Evolutionary conservation across 371 early-diverging fungal species (phyloP).

Genomic region (Zychaea mexicana): DNA sequence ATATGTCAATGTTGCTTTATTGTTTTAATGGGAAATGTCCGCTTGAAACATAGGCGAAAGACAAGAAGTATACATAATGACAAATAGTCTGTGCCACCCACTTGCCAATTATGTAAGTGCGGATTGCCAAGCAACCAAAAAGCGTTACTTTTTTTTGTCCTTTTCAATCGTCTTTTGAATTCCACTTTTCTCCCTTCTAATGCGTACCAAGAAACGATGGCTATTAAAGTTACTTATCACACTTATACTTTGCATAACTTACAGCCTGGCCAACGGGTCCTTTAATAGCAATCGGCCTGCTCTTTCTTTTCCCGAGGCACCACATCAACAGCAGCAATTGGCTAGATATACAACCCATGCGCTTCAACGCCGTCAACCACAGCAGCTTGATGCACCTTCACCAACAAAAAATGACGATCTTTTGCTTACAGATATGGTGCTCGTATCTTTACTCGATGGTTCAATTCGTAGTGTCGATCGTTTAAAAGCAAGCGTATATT

Average conservation of each 20-base stretch:
- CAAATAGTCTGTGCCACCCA: too few species aligned
- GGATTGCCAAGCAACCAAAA: too few species aligned
- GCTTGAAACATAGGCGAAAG: too few species aligned
- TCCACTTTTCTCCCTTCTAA: neutral
- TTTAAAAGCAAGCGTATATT: constrained; percentile 31
- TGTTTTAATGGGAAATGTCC: too few species aligned
- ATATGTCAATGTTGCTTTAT: too few species aligned
- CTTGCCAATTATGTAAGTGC: too few species aligned
- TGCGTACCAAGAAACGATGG: neutral
- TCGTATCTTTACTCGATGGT: constrained; percentile 47
- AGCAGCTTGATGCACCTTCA: neutral
- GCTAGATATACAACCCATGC: constrained; percentile 4
- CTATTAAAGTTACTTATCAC: neutral
- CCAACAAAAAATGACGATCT: neutral
- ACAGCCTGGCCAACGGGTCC: neutral
- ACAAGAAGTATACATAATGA: too few species aligned
- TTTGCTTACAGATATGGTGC: constrained; percentile 31
- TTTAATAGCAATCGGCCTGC: neutral
- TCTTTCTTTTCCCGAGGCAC: neutral
- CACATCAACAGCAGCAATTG: neutral
- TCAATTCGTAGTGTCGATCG: constrained; percentile 49
- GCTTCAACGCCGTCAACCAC: constrained; percentile 2
- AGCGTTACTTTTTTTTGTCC: too few species aligned
- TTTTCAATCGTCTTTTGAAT: too few species aligned
- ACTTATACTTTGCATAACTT: neutral